Evolutionary conservation across 2,329 filamentous ascomycete species (phyloP).

Genomic region (Penicillium corylophilum): DNA sequence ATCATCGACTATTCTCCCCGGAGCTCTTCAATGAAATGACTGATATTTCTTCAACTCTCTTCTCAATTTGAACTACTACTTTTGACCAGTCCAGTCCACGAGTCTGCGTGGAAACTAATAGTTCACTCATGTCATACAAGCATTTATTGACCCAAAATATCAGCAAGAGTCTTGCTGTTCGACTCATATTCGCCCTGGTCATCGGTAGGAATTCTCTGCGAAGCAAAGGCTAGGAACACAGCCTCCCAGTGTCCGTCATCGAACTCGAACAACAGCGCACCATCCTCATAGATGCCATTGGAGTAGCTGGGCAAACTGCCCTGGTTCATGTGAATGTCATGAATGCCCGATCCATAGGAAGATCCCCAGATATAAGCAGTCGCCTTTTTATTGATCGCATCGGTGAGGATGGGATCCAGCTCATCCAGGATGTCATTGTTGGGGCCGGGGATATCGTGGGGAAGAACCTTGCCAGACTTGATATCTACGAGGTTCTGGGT

Average conservation of each 20-base stretch:
- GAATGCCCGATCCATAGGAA: constrained; percentile 37
- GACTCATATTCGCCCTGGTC: constrained; percentile 18
- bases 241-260: constrained; percentile 40
- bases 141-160: constrained; percentile 8
- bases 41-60: too few relatives aligned
- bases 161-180: constrained; percentile 17
- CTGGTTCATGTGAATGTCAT: constrained; percentile 46
- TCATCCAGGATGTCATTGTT: constrained; percentile 41
- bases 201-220: constrained; percentile 38
- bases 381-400: constrained; percentile 36
- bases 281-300: constrained; percentile 41
- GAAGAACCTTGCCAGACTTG: constrained; percentile 29
- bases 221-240: constrained; percentile 42
- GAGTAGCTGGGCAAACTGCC: constrained; percentile 33
- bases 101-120: too few relatives aligned
- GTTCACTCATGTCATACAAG: too few relatives aligned
- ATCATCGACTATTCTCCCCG: too few relatives aligned
- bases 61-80: too few relatives aligned
- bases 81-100: too few relatives aligned
- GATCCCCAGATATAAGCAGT: constrained; percentile 41
- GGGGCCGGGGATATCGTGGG: constrained; percentile 12
- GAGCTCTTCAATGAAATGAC: too few relatives aligned
- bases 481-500: constrained; percentile 18
- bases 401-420: constrained; percentile 34
- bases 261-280: constrained; percentile 37